Evolutionary conservation across 768 basidiomycete species (phyloP).

Genomic region (Clitopilus passeckerianus): DNA sequence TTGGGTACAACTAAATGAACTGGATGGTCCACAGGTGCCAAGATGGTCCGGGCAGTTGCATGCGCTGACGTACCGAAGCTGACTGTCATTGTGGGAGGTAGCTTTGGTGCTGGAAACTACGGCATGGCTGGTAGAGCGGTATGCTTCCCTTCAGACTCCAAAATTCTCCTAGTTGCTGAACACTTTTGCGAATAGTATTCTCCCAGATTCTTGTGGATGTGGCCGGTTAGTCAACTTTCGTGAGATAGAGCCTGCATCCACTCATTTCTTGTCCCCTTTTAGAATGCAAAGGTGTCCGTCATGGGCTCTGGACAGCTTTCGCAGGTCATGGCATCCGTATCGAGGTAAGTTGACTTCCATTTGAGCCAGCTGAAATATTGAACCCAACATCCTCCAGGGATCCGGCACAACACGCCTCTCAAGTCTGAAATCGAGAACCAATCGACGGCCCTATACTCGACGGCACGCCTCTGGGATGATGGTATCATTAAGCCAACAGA

Average conservation of each 20-base stretch:
- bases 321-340: conserved; percentile 88
- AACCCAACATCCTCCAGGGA: conserved; percentile 43
- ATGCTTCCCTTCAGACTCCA: conserved; percentile 24
- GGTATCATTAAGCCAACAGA: conserved; percentile 88
- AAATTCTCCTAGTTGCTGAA: conserved; percentile 1
- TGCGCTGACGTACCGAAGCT: conserved; percentile 93
- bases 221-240: conserved; percentile 63
- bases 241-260: background rate
- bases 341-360: conserved; percentile 46
- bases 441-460: conserved; percentile 83
- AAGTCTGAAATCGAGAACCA: conserved; percentile 85
- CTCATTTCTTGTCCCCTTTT: conserved; percentile 7
- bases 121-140: conserved; percentile 94
- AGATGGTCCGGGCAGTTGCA: conserved; percentile 95
- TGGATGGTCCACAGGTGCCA: conserved; percentile 47
- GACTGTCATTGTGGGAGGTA: conserved; percentile 89
- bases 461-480: conserved; percentile 93
- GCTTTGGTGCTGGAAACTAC: conserved; percentile 94
- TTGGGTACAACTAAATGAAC: background rate
- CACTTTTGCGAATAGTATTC: conserved; percentile 60
- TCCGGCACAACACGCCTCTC: conserved; percentile 69
- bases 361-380: background rate
- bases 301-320: conserved; percentile 95
- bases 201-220: conserved; percentile 96
- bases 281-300: conserved; percentile 92